phyloP scores from a whole-genome alignment of 1,284 basidiomycete species.

The Coniophora puteana region DNA sequence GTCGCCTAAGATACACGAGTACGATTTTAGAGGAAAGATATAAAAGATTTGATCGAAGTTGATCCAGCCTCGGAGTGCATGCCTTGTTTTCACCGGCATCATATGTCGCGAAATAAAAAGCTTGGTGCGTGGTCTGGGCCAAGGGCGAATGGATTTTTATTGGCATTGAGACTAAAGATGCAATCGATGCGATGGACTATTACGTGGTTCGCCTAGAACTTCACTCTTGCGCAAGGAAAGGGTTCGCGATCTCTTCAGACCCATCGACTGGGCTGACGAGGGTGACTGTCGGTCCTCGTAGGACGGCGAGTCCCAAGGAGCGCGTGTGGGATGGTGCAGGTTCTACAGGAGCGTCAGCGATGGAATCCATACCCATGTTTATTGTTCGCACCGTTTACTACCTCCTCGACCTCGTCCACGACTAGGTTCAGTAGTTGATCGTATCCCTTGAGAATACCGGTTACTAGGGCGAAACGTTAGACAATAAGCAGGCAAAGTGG shows the following conservation, averaged over 20 bases:
- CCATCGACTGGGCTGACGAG: conserved; percentile 92
- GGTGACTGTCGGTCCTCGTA: conserved; percentile 90
- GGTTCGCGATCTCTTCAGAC: conserved; percentile 86
- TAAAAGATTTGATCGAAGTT: too few species aligned
- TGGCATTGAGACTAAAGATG: too few species aligned
- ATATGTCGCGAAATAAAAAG: too few species aligned
- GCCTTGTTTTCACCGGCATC: too few species aligned
- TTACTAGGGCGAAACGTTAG: conserved; percentile 56
- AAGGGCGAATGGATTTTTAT: too few species aligned
- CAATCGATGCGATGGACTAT: too few species aligned
- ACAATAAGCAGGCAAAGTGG: conserved; percentile 1
- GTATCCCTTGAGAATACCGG: conserved; percentile 90
- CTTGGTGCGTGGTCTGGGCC: too few species aligned
- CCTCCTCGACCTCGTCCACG: conserved; percentile 85
- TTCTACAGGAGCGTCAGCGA: conserved; percentile 35
- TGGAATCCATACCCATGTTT: too few species aligned
- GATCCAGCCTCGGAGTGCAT: too few species aligned
- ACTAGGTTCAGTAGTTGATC: conserved; percentile 97
- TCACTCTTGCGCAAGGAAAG: conserved; percentile 60
- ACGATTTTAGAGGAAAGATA: too few species aligned
- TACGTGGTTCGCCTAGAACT: too few species aligned
- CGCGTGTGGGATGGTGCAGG: conserved; percentile 66
- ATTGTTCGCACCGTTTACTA: conserved; percentile 51
- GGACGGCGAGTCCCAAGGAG: conserved; percentile 78
- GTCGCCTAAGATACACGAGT: too few species aligned